Percentiles rank a stretch among this genome's conserved stretches.
Conservation (phyloP, 257 asterid species). For the Lycium barbarum region DNA sequence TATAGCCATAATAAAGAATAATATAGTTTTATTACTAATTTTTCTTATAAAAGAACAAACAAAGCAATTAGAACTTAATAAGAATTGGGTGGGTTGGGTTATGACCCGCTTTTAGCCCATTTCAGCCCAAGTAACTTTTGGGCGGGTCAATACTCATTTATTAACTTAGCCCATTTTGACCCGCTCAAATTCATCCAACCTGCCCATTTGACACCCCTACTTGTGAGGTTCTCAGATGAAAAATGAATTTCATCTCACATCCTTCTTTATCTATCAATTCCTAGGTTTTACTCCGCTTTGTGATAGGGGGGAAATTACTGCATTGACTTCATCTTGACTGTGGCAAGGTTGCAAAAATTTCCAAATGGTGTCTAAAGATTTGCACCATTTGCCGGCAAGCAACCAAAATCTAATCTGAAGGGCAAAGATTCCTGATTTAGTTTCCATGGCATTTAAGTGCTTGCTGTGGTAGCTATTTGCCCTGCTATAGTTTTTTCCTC, state of each 20-base stretch:
- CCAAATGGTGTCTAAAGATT: constrained; percentile 54
- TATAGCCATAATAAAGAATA: no score
- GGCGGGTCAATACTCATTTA: no score
- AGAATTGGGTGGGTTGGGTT: no score
- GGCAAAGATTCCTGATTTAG: constrained; percentile 43
- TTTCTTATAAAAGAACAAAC: no score
- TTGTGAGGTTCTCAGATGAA: background rate
- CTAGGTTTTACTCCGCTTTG: background rate
- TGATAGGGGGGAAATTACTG: background rate
- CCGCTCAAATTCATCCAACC: no score
- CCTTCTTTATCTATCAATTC: background rate
- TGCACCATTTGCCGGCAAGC: constrained; percentile 67
- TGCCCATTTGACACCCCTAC: background rate
- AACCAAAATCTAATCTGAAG: constrained; percentile 51
- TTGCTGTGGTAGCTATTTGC: constrained; percentile 36
- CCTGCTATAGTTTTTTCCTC: constrained; percentile 41
- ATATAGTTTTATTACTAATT: no score
- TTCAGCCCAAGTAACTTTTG: no score
- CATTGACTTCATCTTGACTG: background rate
- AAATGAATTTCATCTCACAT: constrained; percentile 4
- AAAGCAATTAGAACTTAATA: no score
- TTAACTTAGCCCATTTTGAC: no score
- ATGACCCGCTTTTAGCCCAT: no score
- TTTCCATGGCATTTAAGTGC: constrained; percentile 32
- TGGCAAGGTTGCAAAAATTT: constrained; percentile 55